phyloP scores from a whole-genome alignment of 129 eudicot species.

The Lactuca saligna region DNA sequence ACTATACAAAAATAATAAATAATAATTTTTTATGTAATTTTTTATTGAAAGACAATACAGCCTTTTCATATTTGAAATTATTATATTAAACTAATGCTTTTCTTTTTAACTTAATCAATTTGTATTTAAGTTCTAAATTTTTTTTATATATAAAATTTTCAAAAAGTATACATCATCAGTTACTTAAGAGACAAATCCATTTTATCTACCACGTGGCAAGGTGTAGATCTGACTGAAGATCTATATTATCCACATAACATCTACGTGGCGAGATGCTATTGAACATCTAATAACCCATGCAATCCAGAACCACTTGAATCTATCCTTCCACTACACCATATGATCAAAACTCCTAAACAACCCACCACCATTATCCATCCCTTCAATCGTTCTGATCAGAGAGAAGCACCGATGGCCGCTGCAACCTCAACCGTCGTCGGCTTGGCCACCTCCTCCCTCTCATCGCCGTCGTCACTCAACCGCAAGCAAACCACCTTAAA shows the following conservation, averaged over 20 bases:
- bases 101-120: too few species aligned
- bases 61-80: too few species aligned
- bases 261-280: slow-evolving; percentile 67
- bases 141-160: neutral
- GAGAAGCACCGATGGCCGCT: slow-evolving; percentile 56
- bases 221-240: slow-evolving; percentile 18
- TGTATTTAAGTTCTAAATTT: too few species aligned
- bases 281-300: slow-evolving; percentile 27
- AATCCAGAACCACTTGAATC: slow-evolving; percentile 50
- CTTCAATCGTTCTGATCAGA: neutral
- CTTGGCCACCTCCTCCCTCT: slow-evolving; percentile 69
- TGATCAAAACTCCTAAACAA: slow-evolving; percentile 25
- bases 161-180: too few species aligned
- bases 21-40: too few species aligned
- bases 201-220: slow-evolving; percentile 22
- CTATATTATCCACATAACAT: slow-evolving; percentile 51
- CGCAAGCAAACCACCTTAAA: slow-evolving; percentile 45
- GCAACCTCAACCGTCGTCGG: slow-evolving; percentile 70
- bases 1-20: too few species aligned
- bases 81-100: too few species aligned
- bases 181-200: neutral
- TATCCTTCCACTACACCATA: slow-evolving; percentile 38
- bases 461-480: slow-evolving; percentile 39
- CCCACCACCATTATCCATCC: neutral
- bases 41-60: too few species aligned